Base-by-base conservation (phyloP, 2,329 filamentous ascomycete species). In the Paracoccidioides brasiliensis region DNA sequence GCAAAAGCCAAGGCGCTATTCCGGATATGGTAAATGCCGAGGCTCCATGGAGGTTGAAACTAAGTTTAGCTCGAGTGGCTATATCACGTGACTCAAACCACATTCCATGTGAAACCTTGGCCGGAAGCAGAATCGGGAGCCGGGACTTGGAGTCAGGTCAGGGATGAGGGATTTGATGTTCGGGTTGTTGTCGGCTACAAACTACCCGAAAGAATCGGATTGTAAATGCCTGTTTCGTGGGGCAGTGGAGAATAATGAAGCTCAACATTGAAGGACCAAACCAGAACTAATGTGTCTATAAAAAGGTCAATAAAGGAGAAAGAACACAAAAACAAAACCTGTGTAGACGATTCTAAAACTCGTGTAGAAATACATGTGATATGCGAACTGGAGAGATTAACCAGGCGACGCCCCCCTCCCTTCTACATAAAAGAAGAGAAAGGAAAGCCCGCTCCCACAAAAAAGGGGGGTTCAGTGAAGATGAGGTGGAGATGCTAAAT, bases 301-400 rank as follows among this genome's bases (percentile, higher is more conserved):
- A 22, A 22, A 22, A 22, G 22, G 22, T 22, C 22, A 22, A 22
- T 22, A 22, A 2, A 22, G 22, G 22, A 22, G 22, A 22, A 22
- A 15, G 22, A 30, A 32, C 12, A 42, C 38, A 6, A 38, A 2
- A 6, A 15, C 4, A n/a, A 22, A 53, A 38, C 22, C 1, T 22
- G 45, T 44, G 14, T 22, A 38, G 22, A 35, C 32, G 10, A 32
- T 53, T 10, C 1, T 14, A 46, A 15, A 44, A 43, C 50, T 15
- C 35, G 30, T 43, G 28, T 52, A 52, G 38, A 52, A 52, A 52
- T 52, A 52, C 50, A 52, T 52, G 50, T 43, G 50, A 52, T 42
- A 52, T 52, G 38, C 37, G 14, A 52, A 12, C 15, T 32, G 37
- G 15, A 41, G 35, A n/a, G 12, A 8, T 7, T 32, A 33, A 9